phyloP scores from a whole-genome alignment of 1,284 basidiomycete species.

The Porogramme epimiltina region DNA sequence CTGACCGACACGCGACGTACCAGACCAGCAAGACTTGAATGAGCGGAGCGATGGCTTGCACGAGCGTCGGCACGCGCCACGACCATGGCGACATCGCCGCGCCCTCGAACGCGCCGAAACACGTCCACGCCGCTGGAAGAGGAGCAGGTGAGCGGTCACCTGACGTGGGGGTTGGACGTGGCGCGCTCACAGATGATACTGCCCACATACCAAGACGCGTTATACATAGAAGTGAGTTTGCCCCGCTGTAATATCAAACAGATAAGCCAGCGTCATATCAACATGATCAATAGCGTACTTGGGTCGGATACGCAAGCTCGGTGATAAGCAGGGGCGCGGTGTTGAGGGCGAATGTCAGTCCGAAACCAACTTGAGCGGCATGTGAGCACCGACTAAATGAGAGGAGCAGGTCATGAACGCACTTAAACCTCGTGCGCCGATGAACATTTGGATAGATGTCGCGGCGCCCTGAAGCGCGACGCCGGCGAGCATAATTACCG shows the following conservation, averaged over 20 bases:
- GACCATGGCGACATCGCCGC: slow-evolving; percentile 56
- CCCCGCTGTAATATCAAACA: slow-evolving; percentile 52
- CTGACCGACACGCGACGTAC: slow-evolving; percentile 32
- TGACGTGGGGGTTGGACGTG: neutral
- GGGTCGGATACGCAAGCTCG: slow-evolving; percentile 74
- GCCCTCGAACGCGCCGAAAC: slow-evolving; percentile 54
- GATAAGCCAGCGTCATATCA: neutral
- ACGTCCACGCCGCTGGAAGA: slow-evolving; percentile 46
- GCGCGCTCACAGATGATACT: slow-evolving; percentile 54
- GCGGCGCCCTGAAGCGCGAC: slow-evolving; percentile 57
- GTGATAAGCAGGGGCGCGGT: slow-evolving; percentile 66
- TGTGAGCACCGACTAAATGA: too few species aligned
- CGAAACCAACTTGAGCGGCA: slow-evolving; percentile 53
- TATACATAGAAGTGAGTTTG: slow-evolving; percentile 62
- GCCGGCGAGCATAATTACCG: slow-evolving; percentile 60
- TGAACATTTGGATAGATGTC: slow-evolving; percentile 51
- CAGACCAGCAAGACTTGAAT: slow-evolving; percentile 58
- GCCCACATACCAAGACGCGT: slow-evolving; percentile 65
- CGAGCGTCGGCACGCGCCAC: slow-evolving; percentile 67
- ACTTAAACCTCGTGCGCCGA: slow-evolving; percentile 60
- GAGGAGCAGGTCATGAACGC: slow-evolving; percentile 15
- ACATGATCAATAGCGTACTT: too few species aligned
- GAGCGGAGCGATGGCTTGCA: slow-evolving; percentile 67
- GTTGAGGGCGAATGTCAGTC: slow-evolving; percentile 62
- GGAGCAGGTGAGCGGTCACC: slow-evolving; percentile 10